Base-by-base conservation (phyloP, 148 eudicot species). In the Rhododendron vialii region DNA sequence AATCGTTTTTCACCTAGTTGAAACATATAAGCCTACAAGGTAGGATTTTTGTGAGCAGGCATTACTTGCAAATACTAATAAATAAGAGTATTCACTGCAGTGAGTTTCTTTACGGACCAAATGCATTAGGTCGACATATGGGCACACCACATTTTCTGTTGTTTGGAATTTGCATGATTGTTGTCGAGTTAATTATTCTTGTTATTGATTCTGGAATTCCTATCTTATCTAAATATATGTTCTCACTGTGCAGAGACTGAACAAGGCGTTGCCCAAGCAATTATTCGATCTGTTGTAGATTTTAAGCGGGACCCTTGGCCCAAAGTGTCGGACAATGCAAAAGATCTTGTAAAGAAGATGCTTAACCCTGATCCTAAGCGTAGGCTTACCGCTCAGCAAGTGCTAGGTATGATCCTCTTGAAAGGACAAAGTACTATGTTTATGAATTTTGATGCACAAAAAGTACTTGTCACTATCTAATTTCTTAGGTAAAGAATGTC, bases 231-330 rank as follows among this genome's bases (percentile, higher is more conserved):
- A 14, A 30, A 2, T 12, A 71, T 28, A 67, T 13, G 20, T 71
- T 71, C 1, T 71, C 0, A 17, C 76, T 71, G 24, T 84, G 74
- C 95, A 96, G 99, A 94, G 88, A 96, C 99, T 76, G 94, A 92
- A 84, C 92, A 91, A 91, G 94, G 94, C 71, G 90, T 91, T 88
- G 95, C 95, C 35, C 92, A 90, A 53, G 91, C 95, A 69, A 93
- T 93, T 71, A 88, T 93, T 82, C 87, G 91, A 45, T 90, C 93
- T 22, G 88, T 82, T 48, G 88, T 93, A 78, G 92, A 93, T 76
- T 93, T 91, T 82, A 90, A 89, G 53, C 85, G 92, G 76, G 95
- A 93, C 50, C 95, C 95, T 17, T 93, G 95, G 95, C 95, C 95
- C 12, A 93, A 89, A 86, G 92, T 93, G 36, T 91, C 95, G 30